Conservation (phyloP, 2,329 filamentous ascomycete species). For the Colletotrichum sp. region DNA sequence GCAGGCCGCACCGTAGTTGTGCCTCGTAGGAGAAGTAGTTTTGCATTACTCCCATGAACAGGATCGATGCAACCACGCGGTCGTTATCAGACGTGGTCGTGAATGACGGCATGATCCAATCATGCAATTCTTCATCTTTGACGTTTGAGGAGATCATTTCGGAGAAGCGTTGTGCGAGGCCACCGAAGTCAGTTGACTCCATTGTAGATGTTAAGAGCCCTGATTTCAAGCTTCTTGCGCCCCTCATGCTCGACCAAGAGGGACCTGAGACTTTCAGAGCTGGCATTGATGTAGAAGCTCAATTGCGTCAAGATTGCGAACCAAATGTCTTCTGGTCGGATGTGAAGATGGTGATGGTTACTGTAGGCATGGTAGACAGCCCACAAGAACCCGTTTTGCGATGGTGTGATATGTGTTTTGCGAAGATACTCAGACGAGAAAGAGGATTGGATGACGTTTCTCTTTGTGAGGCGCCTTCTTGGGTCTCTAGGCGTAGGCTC, state of each 20-base stretch:
- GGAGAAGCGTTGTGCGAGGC: slow-evolving; percentile 40
- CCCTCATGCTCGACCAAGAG: slow-evolving; percentile 48
- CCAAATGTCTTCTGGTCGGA: slow-evolving; percentile 60
- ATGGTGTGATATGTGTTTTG: not conserved
- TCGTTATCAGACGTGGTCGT: slow-evolving; percentile 53
- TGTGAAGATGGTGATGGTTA: slow-evolving; percentile 46
- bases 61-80: slow-evolving; percentile 42
- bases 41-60: slow-evolving; percentile 58
- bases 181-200: slow-evolving; percentile 13
- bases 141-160: slow-evolving; percentile 44
- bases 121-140: slow-evolving; percentile 39
- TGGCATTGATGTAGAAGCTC: slow-evolving; percentile 47
- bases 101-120: slow-evolving; percentile 58
- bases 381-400: slow-evolving; percentile 42
- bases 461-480: too few species aligned
- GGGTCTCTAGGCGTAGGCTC: too few species aligned
- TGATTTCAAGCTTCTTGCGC: slow-evolving; percentile 20
- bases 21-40: slow-evolving; percentile 48
- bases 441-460: not conserved
- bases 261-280: slow-evolving; percentile 47
- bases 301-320: slow-evolving; percentile 54
- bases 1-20: slow-evolving; percentile 48
- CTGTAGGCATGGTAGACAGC: slow-evolving; percentile 44
- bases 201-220: too few species aligned
- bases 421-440: not conserved